phyloP scores from a whole-genome alignment of 2,329 filamentous ascomycete genomes.

The Alternaria ventricosa region DNA sequence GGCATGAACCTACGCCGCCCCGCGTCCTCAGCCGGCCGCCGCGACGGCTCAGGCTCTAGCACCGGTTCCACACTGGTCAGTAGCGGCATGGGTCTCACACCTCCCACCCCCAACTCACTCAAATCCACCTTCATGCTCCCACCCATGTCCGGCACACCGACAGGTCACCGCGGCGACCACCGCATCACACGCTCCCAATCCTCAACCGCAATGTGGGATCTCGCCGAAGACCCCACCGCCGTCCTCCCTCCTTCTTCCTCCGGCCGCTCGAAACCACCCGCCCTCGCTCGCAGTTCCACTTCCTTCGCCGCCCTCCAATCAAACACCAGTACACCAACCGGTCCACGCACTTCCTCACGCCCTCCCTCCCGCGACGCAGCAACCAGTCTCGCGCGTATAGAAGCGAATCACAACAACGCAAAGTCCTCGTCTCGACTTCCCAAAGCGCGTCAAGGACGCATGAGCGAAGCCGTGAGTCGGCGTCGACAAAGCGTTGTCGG shows the following conservation, averaged over 20 bases:
- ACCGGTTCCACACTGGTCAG: constrained; percentile 37
- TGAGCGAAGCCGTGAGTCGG: constrained; percentile 37
- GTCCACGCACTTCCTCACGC: constrained; percentile 26
- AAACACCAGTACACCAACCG: constrained; percentile 18
- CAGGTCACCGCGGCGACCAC: constrained; percentile 25
- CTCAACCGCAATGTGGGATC: constrained; percentile 43
- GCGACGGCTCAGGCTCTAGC: constrained; percentile 44
- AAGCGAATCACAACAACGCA: constrained; percentile 20
- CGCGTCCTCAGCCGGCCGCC: constrained; percentile 37
- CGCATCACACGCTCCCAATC: constrained; percentile 38
- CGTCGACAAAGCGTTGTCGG: constrained; percentile 33
- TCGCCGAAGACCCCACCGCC: constrained; percentile 37
- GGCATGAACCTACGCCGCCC: constrained; percentile 40
- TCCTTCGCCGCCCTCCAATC: constrained; percentile 32
- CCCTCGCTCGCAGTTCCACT: constrained; percentile 35
- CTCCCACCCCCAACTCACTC: constrained; percentile 43
- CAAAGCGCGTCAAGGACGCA: constrained; percentile 40
- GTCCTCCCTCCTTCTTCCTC: constrained; percentile 26
- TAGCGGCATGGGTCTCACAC: constrained; percentile 38
- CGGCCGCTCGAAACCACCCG: constrained; percentile 24
- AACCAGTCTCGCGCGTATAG: constrained; percentile 31
- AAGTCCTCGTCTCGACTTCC: constrained; percentile 33
- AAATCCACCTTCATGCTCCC: constrained; percentile 38
- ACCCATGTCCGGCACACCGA: constrained; percentile 35
- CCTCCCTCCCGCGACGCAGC: constrained; percentile 41